Percentiles rank a stretch among this genome's conserved stretches.
Conservation (phyloP, 495 filamentous ascomycete genomes). For the Hyaloscypha hepaticicola region DNA sequence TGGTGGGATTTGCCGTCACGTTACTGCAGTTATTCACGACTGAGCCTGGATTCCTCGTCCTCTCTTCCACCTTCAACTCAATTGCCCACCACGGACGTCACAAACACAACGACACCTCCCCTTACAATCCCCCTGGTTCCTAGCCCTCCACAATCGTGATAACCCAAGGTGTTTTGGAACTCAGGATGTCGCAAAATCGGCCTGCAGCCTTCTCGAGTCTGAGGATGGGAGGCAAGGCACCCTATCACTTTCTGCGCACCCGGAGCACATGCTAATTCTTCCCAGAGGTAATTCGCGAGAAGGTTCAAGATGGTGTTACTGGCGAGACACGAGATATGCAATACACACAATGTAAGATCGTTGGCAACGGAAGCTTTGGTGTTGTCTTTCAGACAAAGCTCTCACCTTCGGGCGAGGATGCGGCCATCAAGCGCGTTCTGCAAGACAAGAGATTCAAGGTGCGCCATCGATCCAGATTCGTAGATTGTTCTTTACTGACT, state of each 20-base stretch:
- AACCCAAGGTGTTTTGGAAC: conserved; percentile 29
- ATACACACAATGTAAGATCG: conserved; percentile 99
- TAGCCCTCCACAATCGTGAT: conserved; percentile 44
- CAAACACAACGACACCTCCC: conserved; percentile 35
- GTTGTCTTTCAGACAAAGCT: conserved; percentile 99
- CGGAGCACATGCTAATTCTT: conserved; percentile 23
- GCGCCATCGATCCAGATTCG: conserved; percentile 18
- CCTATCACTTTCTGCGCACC: conserved; percentile 1
- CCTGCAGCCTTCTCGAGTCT: conserved; percentile 72
- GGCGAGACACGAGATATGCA: conserved; percentile 95
- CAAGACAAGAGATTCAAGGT: conserved; percentile 99
- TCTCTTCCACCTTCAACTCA: conserved; percentile 27
- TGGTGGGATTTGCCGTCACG: conserved; percentile 27
- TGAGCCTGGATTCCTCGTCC: conserved; percentile 13
- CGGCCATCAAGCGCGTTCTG: conserved; percentile 96
- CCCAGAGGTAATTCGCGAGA: conserved; percentile 94
- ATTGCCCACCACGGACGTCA: conserved; percentile 56
- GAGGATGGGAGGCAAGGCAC: conserved; percentile 76
- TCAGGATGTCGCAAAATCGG: conserved; percentile 68
- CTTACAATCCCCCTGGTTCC: conserved; percentile 45
- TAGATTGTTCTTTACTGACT: conserved; percentile 37
- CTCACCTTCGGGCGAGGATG: conserved; percentile 93
- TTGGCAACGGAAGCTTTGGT: conserved; percentile 98
- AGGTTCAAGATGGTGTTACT: conserved; percentile 96
- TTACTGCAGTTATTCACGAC: conserved; percentile 17